Base-by-base conservation (phyloP, 73 alveolate species). In the Stentor roeselii region DNA sequence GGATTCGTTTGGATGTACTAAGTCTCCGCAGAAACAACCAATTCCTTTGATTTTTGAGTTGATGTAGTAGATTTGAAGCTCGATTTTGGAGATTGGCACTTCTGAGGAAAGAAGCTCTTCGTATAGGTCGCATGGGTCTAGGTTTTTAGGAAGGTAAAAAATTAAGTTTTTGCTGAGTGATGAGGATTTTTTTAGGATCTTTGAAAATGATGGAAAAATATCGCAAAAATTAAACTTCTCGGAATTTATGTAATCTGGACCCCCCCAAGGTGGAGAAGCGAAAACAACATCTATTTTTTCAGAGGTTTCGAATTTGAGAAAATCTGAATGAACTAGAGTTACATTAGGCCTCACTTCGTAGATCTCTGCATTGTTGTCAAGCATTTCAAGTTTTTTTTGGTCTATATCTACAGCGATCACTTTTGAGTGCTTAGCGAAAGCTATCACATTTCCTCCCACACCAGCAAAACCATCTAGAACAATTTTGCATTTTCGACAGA, bases 401-500 rank as follows among this genome's bases (percentile, higher is more conserved):
- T 90, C 96, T 59, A 83, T 87, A 1, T 87, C 92, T 1, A 86
- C 83, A 6, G 86, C 92, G 37, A 87, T 86, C 3, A 59, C 76
- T 58, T 83, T 60, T 27, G 61, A 83, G 60, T 36, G 3, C 30
- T 50, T 36, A 15, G 86, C 92, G 42, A 93, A 93, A 87, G 91
- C 93, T 31, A 95, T 95, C 0, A 91, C 94, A 90, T 95, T 95
- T 42, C 99, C 99, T 11, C 99, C 99, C 36, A 92, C 93, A 15
- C 98, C 99, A 74, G 97, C 92, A 86, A 95, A 95, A 35, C 96
- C 98, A 88, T 95, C 99, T 59, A 95, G 87, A 50, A 91, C 95
- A 27, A 39, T 21, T 1, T 34, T 14, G 39, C 78, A 15, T 37
- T n/a, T 30, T n/a, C 31, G n/a, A 35, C 75, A 37, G 30, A 37